phyloP scores from a whole-genome alignment of 441 rosid genomes.

The Erodium moschatum region DNA sequence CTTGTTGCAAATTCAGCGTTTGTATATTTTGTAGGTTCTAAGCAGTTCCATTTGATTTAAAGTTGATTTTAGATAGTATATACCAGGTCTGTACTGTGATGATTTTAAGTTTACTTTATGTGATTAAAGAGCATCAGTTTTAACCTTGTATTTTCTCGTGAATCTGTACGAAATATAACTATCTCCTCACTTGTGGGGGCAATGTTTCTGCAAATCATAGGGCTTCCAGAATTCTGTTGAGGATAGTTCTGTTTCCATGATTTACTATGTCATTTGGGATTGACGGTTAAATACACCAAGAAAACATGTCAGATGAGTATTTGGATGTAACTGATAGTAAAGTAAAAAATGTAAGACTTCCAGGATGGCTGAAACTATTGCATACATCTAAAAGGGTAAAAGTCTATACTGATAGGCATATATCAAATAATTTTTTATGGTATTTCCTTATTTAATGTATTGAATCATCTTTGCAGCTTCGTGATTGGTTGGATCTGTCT shows the following conservation, averaged over 20 bases:
- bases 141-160: background rate
- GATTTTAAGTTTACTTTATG: background rate
- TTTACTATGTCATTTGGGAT: background rate
- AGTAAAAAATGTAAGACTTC: background rate
- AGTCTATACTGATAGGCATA: background rate
- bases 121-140: background rate
- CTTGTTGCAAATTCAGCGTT: slow-evolving; percentile 1
- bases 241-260: background rate
- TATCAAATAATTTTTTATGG: background rate
- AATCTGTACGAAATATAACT: background rate
- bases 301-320: background rate
- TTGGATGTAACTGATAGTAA: background rate
- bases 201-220: background rate
- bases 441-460: slow-evolving; percentile 16
- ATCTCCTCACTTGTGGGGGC: background rate
- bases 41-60: background rate
- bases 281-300: background rate
- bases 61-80: background rate
- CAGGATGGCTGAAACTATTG: background rate
- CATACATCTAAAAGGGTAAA: slow-evolving; percentile 1
- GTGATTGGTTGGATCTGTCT: slow-evolving; percentile 79
- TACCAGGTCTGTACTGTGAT: background rate
- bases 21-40: background rate
- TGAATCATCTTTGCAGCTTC: slow-evolving; percentile 41
- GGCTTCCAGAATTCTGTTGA: background rate